Evolutionary conservation across 768 basidiomycete species (phyloP), one percentile per base, ranked within the genome.

Genomic region (Mycena epipterygia): DNA sequence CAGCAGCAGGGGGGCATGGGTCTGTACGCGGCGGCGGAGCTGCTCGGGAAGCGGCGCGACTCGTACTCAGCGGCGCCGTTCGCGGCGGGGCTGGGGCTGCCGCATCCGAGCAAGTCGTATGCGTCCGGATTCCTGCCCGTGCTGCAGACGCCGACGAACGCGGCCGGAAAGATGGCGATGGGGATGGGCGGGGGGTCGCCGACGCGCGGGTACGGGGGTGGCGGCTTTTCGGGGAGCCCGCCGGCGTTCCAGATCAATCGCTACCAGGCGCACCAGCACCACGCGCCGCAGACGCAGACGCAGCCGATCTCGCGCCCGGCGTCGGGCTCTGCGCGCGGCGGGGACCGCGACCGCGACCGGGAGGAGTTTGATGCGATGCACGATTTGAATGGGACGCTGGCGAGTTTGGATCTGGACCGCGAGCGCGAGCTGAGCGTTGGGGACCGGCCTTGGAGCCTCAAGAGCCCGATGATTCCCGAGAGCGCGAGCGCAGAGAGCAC

Each of bases 341-440:
- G 66, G 73, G 77, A 66, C 12, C 77, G 70, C 53, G 77, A 74
- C 57, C 72, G 67, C 14, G 76, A 78, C n/a, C 70, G 65, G 35
- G 76, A 81, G 67, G 88, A 88, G 56, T 83, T 85, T 21, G 90
- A 91, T 67, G 58, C 78, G 33, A 86, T 95, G 73, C 88, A 89
- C 42, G 93, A 94, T 79, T 79, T 95, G 60, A 94, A 93, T 74
- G 91, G 91, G 25, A 93, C 91, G 32, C 84, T 95, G 42, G 92
- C 93, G 37, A 93, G 90, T 77, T 87, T 95, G 19, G 87, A 93
- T 72, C 81, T 95, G 65, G 59, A 61, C 46, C 65, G 65, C 56
- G 57, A 67, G 57, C 55, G 64, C 30, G 64, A 91, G 90, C 75
- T 53, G 33, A 42, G 64, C 13, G 2, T 52, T 23, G 59, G 60